Evolutionary conservation across 2,329 filamentous ascomycete genomes (phyloP).

Genomic region (Fusarium sp.): DNA sequence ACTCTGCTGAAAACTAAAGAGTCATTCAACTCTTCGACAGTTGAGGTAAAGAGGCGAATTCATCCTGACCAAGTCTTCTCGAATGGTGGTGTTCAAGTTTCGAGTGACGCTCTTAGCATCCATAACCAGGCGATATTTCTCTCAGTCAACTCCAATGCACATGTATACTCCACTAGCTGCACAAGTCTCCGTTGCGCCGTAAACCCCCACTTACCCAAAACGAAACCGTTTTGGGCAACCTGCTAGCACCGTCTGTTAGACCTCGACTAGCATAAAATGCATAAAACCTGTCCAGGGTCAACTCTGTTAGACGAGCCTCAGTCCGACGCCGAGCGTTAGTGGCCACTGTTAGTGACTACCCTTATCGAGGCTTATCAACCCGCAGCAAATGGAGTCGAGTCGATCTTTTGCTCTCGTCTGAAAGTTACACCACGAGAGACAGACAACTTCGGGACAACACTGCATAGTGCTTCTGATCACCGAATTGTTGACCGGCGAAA

Average conservation of each 20-base stretch:
- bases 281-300: slow-evolving; percentile 4
- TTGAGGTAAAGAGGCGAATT: not conserved
- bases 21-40: not conserved
- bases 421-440: slow-evolving; percentile 43
- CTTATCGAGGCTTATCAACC: slow-evolving; percentile 38
- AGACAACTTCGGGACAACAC: slow-evolving; percentile 16
- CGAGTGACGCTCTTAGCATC: not conserved
- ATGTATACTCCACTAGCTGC: not conserved
- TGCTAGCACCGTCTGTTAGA: slow-evolving; percentile 2
- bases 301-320: slow-evolving; percentile 16
- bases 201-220: slow-evolving; percentile 24
- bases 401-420: slow-evolving; percentile 41
- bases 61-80: not conserved
- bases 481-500: slow-evolving; percentile 1
- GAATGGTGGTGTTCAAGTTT: not conserved
- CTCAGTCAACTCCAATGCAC: not conserved
- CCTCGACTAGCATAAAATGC: slow-evolving; percentile 13
- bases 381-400: slow-evolving; percentile 26
- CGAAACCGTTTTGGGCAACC: slow-evolving; percentile 10
- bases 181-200: slow-evolving; percentile 16
- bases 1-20: not conserved
- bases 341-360: slow-evolving; percentile 27
- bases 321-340: slow-evolving; percentile 3
- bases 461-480: slow-evolving; percentile 14
- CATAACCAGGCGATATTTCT: not conserved